Evolutionary conservation across 345 rosid genomes (phyloP), one percentile per base, ranked within the genome.

Genomic region (Leavenworthia alabamica): DNA sequence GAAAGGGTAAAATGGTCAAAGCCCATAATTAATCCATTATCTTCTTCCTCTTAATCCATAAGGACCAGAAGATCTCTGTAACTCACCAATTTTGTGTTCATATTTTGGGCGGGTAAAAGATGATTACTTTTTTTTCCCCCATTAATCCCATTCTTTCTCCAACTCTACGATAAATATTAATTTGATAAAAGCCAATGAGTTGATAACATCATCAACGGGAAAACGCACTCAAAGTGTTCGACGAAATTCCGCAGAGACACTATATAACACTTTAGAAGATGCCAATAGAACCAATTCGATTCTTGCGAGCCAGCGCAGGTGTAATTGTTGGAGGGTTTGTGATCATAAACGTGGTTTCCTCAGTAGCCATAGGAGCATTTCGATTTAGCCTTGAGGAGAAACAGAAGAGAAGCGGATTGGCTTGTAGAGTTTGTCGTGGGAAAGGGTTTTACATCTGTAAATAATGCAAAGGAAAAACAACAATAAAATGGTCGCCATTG

Each of bases 381-480:
- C 86, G 80, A 37, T 56, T 35, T 35, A 60, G 61, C 1, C 12
- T 29, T 10, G 85, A 86, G 16, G 72, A 43, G 42, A 75, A 79
- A 70, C 75, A 65, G 83, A 84, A 67, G 71, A 88, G 68, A 59
- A 16, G 23, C 26, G 85, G 88, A 3, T 20, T 53, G 75, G 80
- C 76, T 31, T 91, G 96, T 64, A 29, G 60, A 46, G 68, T 37
- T 20, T 91, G 95, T 73, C 81, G 80, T 61, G 95, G 86, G 17
- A 91, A 88, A 78, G 92, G 96, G 51, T 91, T 82, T 76, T 91
- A 81, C 64, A 69, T 79, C 51, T 91, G 98, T 78, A 91, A 81
- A 80, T 45, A 88, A 23, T 91, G 96, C 77, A 79, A 78, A 64
- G 98, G 96, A 60, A 69, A 84, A 56, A 82, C 92, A 31, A 75